Percentiles rank a stretch among this genome's conserved stretches.
Evolutionary conservation across 2,329 filamentous ascomycete genomes (phyloP).

Genomic region (Dactylellina haptotyla): DNA sequence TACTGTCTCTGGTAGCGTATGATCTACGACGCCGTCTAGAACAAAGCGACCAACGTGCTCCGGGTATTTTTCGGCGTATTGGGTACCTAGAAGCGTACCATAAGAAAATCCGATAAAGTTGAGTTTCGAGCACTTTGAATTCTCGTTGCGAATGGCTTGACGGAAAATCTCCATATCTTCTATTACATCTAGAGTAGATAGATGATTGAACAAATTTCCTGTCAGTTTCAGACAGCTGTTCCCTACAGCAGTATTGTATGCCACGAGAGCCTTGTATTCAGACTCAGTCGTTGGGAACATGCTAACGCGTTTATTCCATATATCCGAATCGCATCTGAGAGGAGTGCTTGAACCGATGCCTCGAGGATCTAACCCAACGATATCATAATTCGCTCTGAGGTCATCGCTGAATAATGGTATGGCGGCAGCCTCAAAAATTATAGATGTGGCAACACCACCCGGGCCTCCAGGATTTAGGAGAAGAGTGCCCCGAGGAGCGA

Average conservation of each 20-base stretch:
- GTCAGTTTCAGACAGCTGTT: slow-evolving; percentile 62
- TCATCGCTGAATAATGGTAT: slow-evolving; percentile 55
- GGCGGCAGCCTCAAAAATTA: slow-evolving; percentile 55
- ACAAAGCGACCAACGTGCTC: neutral
- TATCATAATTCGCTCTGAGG: slow-evolving; percentile 61
- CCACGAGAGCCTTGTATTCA: slow-evolving; percentile 61
- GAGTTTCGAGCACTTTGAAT: slow-evolving; percentile 20
- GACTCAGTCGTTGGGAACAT: slow-evolving; percentile 61
- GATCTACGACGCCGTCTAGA: slow-evolving; percentile 48
- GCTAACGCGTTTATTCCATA: slow-evolving; percentile 61
- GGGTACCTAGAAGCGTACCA: slow-evolving; percentile 22
- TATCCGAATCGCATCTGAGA: slow-evolving; percentile 61
- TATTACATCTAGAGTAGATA: slow-evolving; percentile 62
- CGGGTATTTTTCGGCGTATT: slow-evolving; percentile 1
- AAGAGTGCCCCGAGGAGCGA: slow-evolving; percentile 59
- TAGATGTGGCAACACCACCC: slow-evolving; percentile 59
- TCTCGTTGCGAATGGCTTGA: slow-evolving; percentile 60
- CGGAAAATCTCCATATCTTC: slow-evolving; percentile 61
- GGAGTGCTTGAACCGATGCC: slow-evolving; percentile 63
- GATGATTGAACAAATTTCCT: slow-evolving; percentile 62
- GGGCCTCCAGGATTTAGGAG: slow-evolving; percentile 64
- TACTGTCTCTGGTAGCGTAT: slow-evolving; percentile 60
- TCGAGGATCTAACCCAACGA: slow-evolving; percentile 64
- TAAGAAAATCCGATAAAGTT: slow-evolving; percentile 4
- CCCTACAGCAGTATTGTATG: slow-evolving; percentile 62